Conservation (phyloP, 1,139 yeast genomes). For the Pneumocystis canis region DNA sequence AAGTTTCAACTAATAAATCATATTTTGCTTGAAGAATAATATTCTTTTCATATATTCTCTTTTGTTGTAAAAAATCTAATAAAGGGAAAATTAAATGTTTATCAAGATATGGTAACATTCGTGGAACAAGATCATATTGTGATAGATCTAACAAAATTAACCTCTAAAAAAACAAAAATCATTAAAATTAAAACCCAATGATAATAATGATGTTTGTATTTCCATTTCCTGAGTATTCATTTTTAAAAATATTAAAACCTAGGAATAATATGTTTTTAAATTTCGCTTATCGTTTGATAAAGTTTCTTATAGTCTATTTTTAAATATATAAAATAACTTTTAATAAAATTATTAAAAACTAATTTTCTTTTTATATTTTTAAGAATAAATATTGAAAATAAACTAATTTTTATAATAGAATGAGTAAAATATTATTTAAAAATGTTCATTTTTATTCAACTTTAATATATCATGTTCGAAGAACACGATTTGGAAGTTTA, state of each 20-base stretch:
- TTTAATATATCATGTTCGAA: background rate
- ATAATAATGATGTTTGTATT: background rate
- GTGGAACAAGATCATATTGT: slow-evolving; percentile 36
- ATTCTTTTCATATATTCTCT: slow-evolving; percentile 32
- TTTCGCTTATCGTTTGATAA: background rate
- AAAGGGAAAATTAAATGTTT: slow-evolving; percentile 43
- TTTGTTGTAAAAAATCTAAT: slow-evolving; percentile 34
- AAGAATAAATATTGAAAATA: background rate
- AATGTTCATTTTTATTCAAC: background rate
- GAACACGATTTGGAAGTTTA: background rate
- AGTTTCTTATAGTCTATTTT: no score
- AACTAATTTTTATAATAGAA: background rate
- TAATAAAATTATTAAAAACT: background rate
- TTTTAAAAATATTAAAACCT: no score
- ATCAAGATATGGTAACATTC: slow-evolving; percentile 41
- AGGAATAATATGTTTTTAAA: background rate
- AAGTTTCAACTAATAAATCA: slow-evolving; percentile 39
- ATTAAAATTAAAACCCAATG: background rate
- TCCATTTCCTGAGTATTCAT: background rate
- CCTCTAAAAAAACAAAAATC: background rate
- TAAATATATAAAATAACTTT: no score
- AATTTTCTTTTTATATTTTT: background rate
- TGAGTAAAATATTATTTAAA: background rate
- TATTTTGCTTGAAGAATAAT: slow-evolving; percentile 34
- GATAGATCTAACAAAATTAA: background rate